Conservation (phyloP, 2,329 filamentous ascomycete species). For the Sphaerulina vaccinii region DNA sequence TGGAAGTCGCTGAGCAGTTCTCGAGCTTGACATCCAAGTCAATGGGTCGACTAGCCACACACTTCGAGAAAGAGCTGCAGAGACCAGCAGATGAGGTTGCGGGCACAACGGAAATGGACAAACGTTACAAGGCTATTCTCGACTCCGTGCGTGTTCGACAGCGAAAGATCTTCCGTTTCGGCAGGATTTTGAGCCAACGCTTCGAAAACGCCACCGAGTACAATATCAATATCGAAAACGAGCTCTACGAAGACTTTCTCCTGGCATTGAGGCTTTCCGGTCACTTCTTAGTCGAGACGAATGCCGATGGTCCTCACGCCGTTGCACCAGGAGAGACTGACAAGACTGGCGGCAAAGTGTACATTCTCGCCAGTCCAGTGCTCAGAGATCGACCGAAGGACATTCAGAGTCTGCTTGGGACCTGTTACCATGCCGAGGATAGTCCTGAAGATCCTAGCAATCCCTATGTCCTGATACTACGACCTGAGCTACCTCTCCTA, state of each 20-base stretch:
- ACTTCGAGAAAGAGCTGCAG: conserved; percentile 89
- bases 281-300: conserved; percentile 80
- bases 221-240: conserved; percentile 71
- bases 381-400: conserved; percentile 74
- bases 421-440: conserved; percentile 69
- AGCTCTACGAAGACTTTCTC: conserved; percentile 72
- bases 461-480: conserved; percentile 81
- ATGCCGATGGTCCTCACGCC: conserved; percentile 48
- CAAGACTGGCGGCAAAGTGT: conserved; percentile 51
- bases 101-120: conserved; percentile 76
- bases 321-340: conserved; percentile 21
- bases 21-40: conserved; percentile 91
- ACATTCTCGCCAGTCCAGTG: conserved; percentile 80
- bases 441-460: conserved; percentile 70
- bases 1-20: conserved; percentile 97
- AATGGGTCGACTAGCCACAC: conserved; percentile 78
- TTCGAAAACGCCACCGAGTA: conserved; percentile 98
- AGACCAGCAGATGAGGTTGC: conserved; percentile 79
- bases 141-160: conserved; percentile 96
- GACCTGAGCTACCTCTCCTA: conserved; percentile 71
- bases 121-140: conserved; percentile 90
- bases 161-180: conserved; percentile 94
- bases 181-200: conserved; percentile 81
- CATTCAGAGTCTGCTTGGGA: conserved; percentile 81
- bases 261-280: conserved; percentile 77